phyloP scores from a whole-genome alignment of 208 protist species.

The Trypanosoma vivax region DNA sequence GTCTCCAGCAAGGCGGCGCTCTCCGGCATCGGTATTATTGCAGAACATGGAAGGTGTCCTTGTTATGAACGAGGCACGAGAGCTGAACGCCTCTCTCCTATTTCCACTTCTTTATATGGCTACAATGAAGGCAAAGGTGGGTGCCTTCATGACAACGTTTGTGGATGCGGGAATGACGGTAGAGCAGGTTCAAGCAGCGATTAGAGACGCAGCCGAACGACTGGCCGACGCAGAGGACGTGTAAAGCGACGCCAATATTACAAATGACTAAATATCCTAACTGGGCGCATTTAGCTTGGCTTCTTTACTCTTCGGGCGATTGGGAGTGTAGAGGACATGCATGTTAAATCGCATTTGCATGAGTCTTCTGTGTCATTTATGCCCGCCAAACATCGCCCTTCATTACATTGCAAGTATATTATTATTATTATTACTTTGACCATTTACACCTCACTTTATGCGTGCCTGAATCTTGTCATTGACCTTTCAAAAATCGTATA shows the following conservation, averaged over 20 bases:
- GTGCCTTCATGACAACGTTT: conserved; percentile 74
- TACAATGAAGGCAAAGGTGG: conserved; percentile 71
- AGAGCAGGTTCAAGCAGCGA: conserved; percentile 47
- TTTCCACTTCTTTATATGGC: conserved; percentile 73
- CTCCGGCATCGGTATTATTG: conserved; percentile 43
- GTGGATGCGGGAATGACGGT: conserved; percentile 54
- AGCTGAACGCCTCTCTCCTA: conserved; percentile 56
- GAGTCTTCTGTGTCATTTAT: too few species aligned
- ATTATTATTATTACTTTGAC: too few species aligned
- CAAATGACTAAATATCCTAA: neutral
- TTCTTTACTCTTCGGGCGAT: conserved; percentile 20
- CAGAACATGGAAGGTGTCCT: conserved; percentile 52
- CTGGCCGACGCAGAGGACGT: conserved; percentile 40
- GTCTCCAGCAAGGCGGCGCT: conserved; percentile 16
- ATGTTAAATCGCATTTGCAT: too few species aligned
- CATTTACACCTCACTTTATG: too few species aligned
- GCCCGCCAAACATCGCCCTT: too few species aligned
- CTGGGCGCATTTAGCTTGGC: conserved; percentile 13
- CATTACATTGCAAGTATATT: too few species aligned
- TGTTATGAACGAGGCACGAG: conserved; percentile 65
- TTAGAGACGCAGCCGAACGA: conserved; percentile 51
- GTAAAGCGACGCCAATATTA: conserved; percentile 9
- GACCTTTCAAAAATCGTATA: too few species aligned
- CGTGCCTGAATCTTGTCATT: too few species aligned
- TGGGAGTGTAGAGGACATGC: too few species aligned